These are phyloP conservation scores for Blepharisma undulans DNA, from an alignment of 169 alveolate species.

Conservation along the genomic window DNA sequence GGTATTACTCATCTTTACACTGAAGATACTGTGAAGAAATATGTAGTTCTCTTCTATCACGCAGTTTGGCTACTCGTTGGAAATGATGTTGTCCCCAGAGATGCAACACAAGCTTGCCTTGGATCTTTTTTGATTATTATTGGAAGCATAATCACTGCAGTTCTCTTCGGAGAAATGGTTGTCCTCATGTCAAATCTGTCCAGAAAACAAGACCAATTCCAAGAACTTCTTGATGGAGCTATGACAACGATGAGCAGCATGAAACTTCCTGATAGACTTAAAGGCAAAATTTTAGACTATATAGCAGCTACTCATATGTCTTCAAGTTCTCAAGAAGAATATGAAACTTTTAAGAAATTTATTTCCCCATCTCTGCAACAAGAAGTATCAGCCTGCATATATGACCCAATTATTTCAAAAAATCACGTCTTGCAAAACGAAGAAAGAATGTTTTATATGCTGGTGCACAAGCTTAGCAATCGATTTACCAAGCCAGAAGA, in stretches of 20 bases:
- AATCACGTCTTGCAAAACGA: conserved; percentile 38
- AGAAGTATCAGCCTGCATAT: conserved; percentile 44
- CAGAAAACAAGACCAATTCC: conserved; percentile 30
- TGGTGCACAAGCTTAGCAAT: conserved; percentile 39
- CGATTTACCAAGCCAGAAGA: conserved; percentile 50
- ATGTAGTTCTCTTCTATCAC: conserved; percentile 42
- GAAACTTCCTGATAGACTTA: conserved; percentile 39
- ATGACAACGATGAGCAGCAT: conserved; percentile 47
- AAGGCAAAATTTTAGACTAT: conserved; percentile 29
- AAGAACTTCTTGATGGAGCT: conserved; percentile 48
- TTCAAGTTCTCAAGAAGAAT: conserved; percentile 40
- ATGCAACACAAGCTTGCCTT: conserved; percentile 31
- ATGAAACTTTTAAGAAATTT: conserved; percentile 38
- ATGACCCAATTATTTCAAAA: conserved; percentile 34
- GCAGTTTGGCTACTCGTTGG: conserved; percentile 50
- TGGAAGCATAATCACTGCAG: conserved; percentile 63
- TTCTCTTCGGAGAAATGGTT: conserved; percentile 69
- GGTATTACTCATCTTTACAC: conserved; percentile 29
- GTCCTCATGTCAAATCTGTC: conserved; percentile 43
- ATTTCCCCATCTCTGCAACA: conserved; percentile 50
- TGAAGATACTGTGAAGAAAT: conserved; percentile 1
- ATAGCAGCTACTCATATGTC: conserved; percentile 42
- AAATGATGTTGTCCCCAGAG: conserved; percentile 56
- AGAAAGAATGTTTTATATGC: conserved; percentile 2
- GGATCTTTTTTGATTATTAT: conserved; percentile 36